Evolutionary conservation across 2,329 filamentous ascomycete species (phyloP).

Genomic region (Trichothecium sympodiale): DNA sequence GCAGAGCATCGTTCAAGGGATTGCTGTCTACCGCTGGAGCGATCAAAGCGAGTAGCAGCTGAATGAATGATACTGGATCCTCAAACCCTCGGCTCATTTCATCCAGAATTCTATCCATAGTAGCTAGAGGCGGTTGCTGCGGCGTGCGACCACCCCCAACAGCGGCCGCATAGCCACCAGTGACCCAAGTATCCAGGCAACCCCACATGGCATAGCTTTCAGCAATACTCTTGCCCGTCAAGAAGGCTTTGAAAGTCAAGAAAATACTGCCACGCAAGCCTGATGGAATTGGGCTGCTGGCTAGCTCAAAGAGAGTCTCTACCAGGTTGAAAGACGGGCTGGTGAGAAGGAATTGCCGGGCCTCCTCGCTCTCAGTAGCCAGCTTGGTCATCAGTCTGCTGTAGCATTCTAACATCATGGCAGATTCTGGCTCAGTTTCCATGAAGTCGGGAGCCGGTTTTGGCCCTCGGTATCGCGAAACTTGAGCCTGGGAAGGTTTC

Average conservation of each 20-base stretch:
- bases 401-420: constrained; percentile 95
- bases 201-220: constrained; percentile 70
- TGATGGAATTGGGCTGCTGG: constrained; percentile 63
- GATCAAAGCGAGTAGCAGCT: constrained; percentile 62
- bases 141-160: constrained; percentile 20
- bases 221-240: constrained; percentile 59
- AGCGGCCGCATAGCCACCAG: constrained; percentile 40
- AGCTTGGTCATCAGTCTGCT: constrained; percentile 79
- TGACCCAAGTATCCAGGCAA: constrained; percentile 69
- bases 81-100: constrained; percentile 72
- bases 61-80: constrained; percentile 74
- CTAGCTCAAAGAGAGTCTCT: constrained; percentile 66
- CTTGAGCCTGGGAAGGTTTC: constrained; percentile 39
- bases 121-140: constrained; percentile 23
- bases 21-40: constrained; percentile 50
- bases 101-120: constrained; percentile 57
- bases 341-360: constrained; percentile 63
- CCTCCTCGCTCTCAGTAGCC: constrained; percentile 58
- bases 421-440: constrained; percentile 79
- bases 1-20: constrained; percentile 60
- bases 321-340: constrained; percentile 56
- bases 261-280: constrained; percentile 79
- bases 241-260: constrained; percentile 61
- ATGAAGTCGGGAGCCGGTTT: constrained; percentile 56
- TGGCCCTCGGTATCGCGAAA: constrained; percentile 37